Conservation (phyloP, 2,329 filamentous ascomycete species). For the Lanzia echinophila region DNA sequence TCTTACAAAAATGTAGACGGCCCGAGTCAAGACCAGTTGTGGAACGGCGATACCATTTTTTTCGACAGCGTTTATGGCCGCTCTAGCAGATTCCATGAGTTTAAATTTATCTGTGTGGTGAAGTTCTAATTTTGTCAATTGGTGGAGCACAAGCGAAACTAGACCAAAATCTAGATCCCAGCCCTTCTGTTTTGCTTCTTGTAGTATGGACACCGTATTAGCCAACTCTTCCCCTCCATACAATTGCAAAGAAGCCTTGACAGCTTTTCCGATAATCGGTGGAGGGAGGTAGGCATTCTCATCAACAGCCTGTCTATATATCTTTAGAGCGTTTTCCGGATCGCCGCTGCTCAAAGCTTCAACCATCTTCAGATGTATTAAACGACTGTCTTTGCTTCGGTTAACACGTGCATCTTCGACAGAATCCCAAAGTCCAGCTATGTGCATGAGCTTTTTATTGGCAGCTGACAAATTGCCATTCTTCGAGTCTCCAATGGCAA, state of each 20-base stretch:
- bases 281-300: constrained; percentile 11
- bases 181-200: constrained; percentile 17
- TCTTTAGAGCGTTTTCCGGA: constrained; percentile 16
- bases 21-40: constrained; percentile 21
- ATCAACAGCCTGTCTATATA: constrained; percentile 21
- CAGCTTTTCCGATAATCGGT: constrained; percentile 15
- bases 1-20: constrained; percentile 21
- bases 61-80: constrained; percentile 18
- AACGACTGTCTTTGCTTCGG: constrained; percentile 1
- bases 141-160: constrained; percentile 21
- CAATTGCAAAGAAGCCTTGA: constrained; percentile 22
- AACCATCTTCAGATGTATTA: constrained; percentile 17
- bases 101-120: constrained; percentile 2
- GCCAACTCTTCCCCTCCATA: constrained; percentile 7
- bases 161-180: constrained; percentile 18
- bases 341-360: constrained; percentile 16
- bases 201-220: constrained; percentile 18
- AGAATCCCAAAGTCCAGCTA: too few relatives aligned
- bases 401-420: not conserved
- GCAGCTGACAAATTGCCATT: not conserved
- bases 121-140: constrained; percentile 13
- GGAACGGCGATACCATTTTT: constrained; percentile 19
- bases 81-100: constrained; percentile 6
- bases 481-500: constrained; percentile 13
- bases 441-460: constrained; percentile 4